phyloP scores from a whole-genome alignment of 2,329 filamentous ascomycete species.

The Sarocladiaceae sp. region DNA sequence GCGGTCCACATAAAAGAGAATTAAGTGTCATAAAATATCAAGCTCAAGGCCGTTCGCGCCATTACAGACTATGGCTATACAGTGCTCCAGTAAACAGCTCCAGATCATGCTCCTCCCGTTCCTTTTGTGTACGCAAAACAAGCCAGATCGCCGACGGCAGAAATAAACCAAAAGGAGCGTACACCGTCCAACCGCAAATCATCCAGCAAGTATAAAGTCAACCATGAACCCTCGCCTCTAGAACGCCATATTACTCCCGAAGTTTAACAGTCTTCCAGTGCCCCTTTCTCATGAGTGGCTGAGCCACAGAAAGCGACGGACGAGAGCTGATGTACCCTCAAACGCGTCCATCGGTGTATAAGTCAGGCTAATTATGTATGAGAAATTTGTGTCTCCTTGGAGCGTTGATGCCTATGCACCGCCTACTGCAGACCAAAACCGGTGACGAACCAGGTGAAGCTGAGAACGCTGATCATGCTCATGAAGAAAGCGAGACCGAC shows the following conservation, averaged over 20 bases:
- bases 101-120: neutral
- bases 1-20: neutral
- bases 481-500: slow-evolving; percentile 49
- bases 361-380: no score
- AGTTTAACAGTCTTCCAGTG: no score
- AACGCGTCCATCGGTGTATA: no score
- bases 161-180: neutral
- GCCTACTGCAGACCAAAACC: slow-evolving; percentile 38
- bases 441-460: slow-evolving; percentile 61
- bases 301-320: no score
- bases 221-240: no score
- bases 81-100: slow-evolving; percentile 2
- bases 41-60: neutral
- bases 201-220: neutral
- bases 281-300: no score
- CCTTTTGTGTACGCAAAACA: neutral
- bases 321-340: no score
- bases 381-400: neutral
- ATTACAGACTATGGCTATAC: neutral
- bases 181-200: neutral
- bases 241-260: no score
- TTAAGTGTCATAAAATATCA: neutral
- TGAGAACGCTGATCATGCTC: slow-evolving; percentile 51
- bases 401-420: neutral
- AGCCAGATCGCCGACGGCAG: neutral